Conservation (phyloP, 169 alveolate species). For the Babesia ovis region DNA sequence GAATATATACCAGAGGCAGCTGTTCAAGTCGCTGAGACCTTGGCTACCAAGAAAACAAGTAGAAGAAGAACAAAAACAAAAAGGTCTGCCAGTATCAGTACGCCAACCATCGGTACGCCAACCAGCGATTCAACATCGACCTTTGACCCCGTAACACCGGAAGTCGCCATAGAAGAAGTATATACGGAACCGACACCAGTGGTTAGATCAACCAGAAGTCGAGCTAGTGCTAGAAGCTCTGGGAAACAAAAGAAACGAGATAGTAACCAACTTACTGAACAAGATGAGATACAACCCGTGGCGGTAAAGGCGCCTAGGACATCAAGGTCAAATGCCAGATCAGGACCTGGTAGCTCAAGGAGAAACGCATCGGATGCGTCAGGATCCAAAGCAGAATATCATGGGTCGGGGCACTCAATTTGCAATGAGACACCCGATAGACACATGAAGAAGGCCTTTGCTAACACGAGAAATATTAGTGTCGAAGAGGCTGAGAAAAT, state of each 20-base stretch:
- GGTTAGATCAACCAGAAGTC: constrained; percentile 6
- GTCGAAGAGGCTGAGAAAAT: constrained; percentile 63
- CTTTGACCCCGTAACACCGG: constrained; percentile 19
- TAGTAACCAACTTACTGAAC: not conserved
- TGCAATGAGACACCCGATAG: constrained; percentile 13
- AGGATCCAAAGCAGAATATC: constrained; percentile 5
- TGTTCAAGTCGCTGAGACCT: not conserved
- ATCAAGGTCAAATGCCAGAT: not conserved
- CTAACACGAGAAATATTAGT: constrained; percentile 34
- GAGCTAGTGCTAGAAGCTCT: not conserved
- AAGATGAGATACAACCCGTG: constrained; percentile 1
- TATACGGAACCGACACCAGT: constrained; percentile 22
- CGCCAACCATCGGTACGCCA: not conserved
- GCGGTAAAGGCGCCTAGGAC: not conserved
- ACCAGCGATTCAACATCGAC: not conserved
- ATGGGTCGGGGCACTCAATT: not conserved
- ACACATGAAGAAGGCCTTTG: constrained; percentile 2
- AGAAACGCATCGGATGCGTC: not conserved
- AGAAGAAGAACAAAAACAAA: not conserved
- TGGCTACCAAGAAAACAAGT: not conserved
- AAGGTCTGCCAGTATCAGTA: not conserved
- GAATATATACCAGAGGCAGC: constrained; percentile 12
- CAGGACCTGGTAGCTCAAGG: constrained; percentile 9
- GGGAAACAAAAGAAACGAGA: constrained; percentile 12
- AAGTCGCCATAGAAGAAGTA: not conserved